Conservation (phyloP, 2,329 filamentous ascomycete species). For the Xylariales sp. region DNA sequence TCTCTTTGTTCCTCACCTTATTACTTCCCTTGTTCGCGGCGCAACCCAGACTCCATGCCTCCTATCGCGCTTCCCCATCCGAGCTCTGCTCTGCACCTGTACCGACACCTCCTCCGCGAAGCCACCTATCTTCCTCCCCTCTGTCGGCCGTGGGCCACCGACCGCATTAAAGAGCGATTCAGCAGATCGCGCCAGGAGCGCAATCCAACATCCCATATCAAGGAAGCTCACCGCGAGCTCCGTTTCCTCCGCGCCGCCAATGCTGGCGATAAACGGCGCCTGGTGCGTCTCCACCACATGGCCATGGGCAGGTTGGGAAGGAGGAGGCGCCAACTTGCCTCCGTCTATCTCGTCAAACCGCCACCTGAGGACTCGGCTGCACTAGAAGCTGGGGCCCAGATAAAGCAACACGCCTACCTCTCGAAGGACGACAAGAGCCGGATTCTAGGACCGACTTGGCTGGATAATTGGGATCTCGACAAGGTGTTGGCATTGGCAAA, state of each 20-base stretch:
- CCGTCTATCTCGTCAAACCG: constrained; percentile 32
- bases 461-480: constrained; percentile 44
- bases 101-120: constrained; percentile 58
- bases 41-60: too few species aligned
- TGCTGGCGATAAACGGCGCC: constrained; percentile 39
- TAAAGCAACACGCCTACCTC: not conserved
- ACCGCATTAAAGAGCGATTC: constrained; percentile 42
- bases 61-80: constrained; percentile 29
- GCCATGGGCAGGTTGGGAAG: constrained; percentile 51
- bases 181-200: constrained; percentile 28
- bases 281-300: constrained; percentile 42
- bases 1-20: too few species aligned
- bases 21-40: too few species aligned
- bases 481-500: constrained; percentile 38
- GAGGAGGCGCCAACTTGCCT: constrained; percentile 41
- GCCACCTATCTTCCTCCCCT: constrained; percentile 53
- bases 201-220: constrained; percentile 23
- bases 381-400: constrained; percentile 26
- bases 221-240: constrained; percentile 37
- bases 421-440: not conserved
- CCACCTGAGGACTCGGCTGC: constrained; percentile 35
- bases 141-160: constrained; percentile 38
- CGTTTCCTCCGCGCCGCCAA: constrained; percentile 49
- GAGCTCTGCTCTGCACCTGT: constrained; percentile 38
- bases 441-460: constrained; percentile 29